These are phyloP conservation scores for Hanseniaspora nectarophila DNA, from an alignment of 805 yeast genomes.

Conservation along the genomic window DNA sequence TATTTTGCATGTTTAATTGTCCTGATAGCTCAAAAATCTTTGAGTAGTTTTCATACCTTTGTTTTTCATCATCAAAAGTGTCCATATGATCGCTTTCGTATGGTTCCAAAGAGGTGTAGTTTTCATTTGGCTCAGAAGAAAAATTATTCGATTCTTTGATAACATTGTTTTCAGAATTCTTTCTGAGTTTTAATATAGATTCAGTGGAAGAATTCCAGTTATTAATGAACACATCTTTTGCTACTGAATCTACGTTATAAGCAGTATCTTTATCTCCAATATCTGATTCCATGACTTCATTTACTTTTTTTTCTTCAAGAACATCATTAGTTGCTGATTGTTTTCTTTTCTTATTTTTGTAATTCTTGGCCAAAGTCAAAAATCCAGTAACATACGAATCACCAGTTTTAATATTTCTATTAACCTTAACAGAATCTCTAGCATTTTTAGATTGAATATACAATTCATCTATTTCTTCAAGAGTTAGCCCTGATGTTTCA, in stretches of 20 bases:
- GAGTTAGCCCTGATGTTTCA: conserved; percentile 67
- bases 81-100: background rate
- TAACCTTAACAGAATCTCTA: conserved; percentile 37
- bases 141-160: background rate
- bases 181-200: background rate
- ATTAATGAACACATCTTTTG: background rate
- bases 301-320: background rate
- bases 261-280: background rate
- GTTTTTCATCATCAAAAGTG: background rate
- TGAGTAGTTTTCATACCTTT: background rate
- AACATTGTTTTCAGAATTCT: background rate
- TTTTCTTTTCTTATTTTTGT: conserved; percentile 1
- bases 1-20: background rate
- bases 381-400: conserved; percentile 15
- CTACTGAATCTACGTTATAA: background rate
- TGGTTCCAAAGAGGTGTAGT: background rate
- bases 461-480: conserved; percentile 73
- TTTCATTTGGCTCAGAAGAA: background rate
- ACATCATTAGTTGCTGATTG: background rate
- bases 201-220: background rate
- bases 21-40: background rate
- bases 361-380: conserved; percentile 9
- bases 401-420: conserved; percentile 15
- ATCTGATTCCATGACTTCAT: background rate
- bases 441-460: conserved; percentile 51